phyloP scores from a whole-genome alignment of 1,139 yeast genomes.

The Blastobotrys apis region DNA sequence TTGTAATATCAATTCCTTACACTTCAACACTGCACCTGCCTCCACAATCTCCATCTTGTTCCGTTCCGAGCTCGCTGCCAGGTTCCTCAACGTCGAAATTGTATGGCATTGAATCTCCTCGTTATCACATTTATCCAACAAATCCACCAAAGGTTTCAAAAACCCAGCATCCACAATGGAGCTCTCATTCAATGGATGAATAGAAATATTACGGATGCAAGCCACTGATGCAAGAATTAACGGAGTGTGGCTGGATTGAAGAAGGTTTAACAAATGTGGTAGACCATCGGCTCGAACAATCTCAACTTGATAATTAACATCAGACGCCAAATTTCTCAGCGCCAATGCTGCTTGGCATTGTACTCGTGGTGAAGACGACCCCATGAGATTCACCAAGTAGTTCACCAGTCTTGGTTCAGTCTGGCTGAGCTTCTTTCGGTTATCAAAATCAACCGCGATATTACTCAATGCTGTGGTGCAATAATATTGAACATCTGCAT shows the following conservation, averaged over 20 bases:
- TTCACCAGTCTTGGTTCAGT: constrained; percentile 93
- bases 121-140: constrained; percentile 79
- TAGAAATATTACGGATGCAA: constrained; percentile 92
- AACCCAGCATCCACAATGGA: constrained; percentile 95
- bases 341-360: constrained; percentile 99
- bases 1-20: constrained; percentile 77
- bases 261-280: constrained; percentile 80
- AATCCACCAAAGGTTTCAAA: constrained; percentile 78
- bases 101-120: constrained; percentile 98
- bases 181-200: constrained; percentile 94
- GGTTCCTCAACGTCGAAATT: constrained; percentile 87
- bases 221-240: constrained; percentile 95
- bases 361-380: constrained; percentile 81
- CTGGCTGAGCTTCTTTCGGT: constrained; percentile 81
- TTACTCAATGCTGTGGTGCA: constrained; percentile 96
- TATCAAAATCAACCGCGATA: constrained; percentile 92
- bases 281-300: constrained; percentile 94
- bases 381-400: constrained; percentile 87
- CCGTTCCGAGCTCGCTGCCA: constrained; percentile 93
- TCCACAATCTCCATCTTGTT: constrained; percentile 88
- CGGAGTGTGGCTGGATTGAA: constrained; percentile 89
- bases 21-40: constrained; percentile 93
- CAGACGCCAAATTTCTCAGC: constrained; percentile 90
- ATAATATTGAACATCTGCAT: constrained; percentile 95
- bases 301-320: constrained; percentile 85